Evolutionary conservation across 108 stramenopile genomes (phyloP).

Genomic region (Cyclostephanos tholiformis): DNA sequence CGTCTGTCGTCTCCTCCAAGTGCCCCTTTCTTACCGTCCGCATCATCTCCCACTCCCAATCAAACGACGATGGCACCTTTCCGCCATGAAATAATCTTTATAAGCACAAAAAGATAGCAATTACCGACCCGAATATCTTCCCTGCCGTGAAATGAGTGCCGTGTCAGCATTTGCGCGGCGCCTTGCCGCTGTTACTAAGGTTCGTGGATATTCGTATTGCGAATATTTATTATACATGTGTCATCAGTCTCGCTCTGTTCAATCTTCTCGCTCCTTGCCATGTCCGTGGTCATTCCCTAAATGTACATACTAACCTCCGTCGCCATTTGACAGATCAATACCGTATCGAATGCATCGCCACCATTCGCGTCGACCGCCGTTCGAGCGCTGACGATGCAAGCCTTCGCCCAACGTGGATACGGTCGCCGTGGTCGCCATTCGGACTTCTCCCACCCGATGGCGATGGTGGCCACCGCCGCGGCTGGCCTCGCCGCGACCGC

Average conservation of each 20-base stretch:
- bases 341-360: conserved; percentile 13
- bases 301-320: not conserved
- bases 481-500: conserved; percentile 19
- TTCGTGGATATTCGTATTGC: conserved; percentile 1
- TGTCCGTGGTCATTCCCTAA: not conserved
- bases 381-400: conserved; percentile 42
- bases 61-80: not conserved
- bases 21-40: not conserved
- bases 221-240: not conserved
- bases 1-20: too few species aligned
- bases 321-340: not conserved
- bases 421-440: conserved; percentile 1
- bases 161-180: conserved; percentile 16
- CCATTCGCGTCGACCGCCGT: conserved; percentile 34
- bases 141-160: conserved; percentile 9
- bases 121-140: not conserved
- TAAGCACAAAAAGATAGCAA: not conserved
- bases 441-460: conserved; percentile 12
- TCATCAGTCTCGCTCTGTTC: not conserved
- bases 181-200: conserved; percentile 12
- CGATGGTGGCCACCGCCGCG: conserved; percentile 25
- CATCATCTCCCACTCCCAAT: not conserved
- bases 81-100: not conserved
- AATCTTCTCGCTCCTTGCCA: not conserved
- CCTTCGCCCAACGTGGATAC: conserved; percentile 23